Percentiles rank a stretch among this genome's conserved stretches.
Conservation (phyloP, 352 stramenopile species). For the Phytophthora litchii region DNA sequence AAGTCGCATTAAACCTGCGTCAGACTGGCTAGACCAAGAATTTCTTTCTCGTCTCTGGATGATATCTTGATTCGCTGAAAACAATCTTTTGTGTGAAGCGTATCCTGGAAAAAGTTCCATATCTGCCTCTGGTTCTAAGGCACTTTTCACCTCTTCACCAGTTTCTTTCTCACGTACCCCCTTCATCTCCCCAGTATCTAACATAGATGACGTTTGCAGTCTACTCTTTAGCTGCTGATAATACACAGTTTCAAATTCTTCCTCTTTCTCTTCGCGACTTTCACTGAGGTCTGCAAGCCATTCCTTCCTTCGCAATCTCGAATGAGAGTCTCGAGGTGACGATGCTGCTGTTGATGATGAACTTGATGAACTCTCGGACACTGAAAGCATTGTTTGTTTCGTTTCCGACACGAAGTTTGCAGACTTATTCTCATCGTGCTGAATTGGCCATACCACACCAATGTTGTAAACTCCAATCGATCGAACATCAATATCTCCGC, state of each 20-base stretch:
- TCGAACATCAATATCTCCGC: conserved; percentile 43
- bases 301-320: neutral
- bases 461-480: conserved; percentile 66
- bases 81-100: neutral
- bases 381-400: neutral
- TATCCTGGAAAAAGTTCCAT: neutral
- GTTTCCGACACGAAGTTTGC: neutral
- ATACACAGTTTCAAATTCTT: conserved; percentile 22
- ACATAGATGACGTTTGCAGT: neutral
- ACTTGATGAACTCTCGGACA: conserved; percentile 5
- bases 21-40: neutral
- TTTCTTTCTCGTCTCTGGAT: neutral
- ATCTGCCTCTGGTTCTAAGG: conserved; percentile 8
- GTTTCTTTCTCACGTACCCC: neutral
- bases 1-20: conserved; percentile 45
- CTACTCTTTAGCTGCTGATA: conserved; percentile 29
- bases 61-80: neutral
- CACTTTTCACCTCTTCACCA: neutral
- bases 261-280: conserved; percentile 1
- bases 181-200: neutral
- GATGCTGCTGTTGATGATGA: conserved; percentile 12
- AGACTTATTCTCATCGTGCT: conserved; percentile 5
- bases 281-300: conserved; percentile 3
- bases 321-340: conserved; percentile 6
- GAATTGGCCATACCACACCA: conserved; percentile 41